Base-by-base conservation (phyloP, 495 filamentous ascomycete species). In the Penicillium lividum region DNA sequence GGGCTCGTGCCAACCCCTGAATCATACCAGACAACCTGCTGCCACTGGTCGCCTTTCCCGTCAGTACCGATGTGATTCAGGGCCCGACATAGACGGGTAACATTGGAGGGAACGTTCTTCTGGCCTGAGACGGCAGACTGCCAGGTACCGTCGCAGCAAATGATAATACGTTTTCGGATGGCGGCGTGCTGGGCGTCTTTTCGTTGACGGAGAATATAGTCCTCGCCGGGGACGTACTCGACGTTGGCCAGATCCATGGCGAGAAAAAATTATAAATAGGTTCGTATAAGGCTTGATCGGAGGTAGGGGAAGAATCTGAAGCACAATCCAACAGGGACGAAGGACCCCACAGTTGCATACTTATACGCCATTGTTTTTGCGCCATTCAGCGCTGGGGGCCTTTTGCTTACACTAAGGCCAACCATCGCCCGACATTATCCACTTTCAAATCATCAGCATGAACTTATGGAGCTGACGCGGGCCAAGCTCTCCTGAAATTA, bases 21-120 rank as follows among this genome's bases (percentile, higher is more conserved):
- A 22, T 71, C 64, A n/a, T 71, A 71, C 58, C 58, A 71, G 51
- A 69, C 68, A 22, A 71, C 51, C 51, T 71, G 68, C 44, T 71
- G 68, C 61, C 62, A 63, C 16, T 59, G 29, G 1, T 64, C 54
- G 7, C 62, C 64, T 6, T 64, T 27, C 13, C 54, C 50, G 40
- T 65, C 64, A 0, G 54, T 58, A 0, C 62, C 68, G n/a, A 60
- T 40, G n/a, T 57, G 56, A 27, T 60, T 64, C 18, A 72, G 8
- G 0, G 61, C 40, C 43, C 67, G 66, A 33, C 65, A 66, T 7
- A 69, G 59, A 13, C 62, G 56, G 18, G 65, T 64, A 45, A 71
- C 59, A 9, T 71, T 71, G 2, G 68, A 71, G 2, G 68, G 61
- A 4, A 69, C 55, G n/a, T 64, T 67, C 47, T 60, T 63, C 29